A percentile compares a stretch with the other conserved stretches of the same genome.
Conservation (phyloP, 805 yeast species). For the Candida cerambycidarum region DNA sequence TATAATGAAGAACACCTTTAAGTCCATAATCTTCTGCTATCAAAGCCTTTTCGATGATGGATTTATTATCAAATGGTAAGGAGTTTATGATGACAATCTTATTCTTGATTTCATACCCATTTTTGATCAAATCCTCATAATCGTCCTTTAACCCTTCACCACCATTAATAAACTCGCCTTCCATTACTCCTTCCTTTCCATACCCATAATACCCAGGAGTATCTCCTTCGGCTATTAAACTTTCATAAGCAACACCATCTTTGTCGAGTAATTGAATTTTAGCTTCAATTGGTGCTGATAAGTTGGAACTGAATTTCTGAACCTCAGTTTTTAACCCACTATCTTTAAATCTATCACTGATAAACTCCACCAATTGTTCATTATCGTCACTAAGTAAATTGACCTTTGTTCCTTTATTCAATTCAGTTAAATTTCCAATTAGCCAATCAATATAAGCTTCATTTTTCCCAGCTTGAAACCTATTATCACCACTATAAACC, state of each 20-base stretch:
- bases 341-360: slow-evolving; percentile 26
- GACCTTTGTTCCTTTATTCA: slow-evolving; percentile 21
- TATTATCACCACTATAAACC: slow-evolving; percentile 27
- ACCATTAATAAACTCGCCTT: slow-evolving; percentile 27
- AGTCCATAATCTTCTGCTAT: slow-evolving; percentile 28
- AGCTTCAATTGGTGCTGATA: slow-evolving; percentile 28
- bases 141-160: slow-evolving; percentile 33
- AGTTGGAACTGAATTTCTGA: slow-evolving; percentile 14
- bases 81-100: slow-evolving; percentile 31
- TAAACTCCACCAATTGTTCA: slow-evolving; percentile 22
- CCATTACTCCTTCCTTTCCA: slow-evolving; percentile 27
- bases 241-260: slow-evolving; percentile 24
- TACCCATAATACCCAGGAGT: slow-evolving; percentile 31
- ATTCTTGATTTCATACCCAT: slow-evolving; percentile 20
- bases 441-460: slow-evolving; percentile 29
- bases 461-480: slow-evolving; percentile 16
- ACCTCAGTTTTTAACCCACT: slow-evolving; percentile 26
- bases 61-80: slow-evolving; percentile 8
- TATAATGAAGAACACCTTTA: slow-evolving; percentile 24
- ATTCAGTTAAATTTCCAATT: slow-evolving; percentile 26
- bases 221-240: slow-evolving; percentile 17
- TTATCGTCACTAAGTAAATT: slow-evolving; percentile 29
- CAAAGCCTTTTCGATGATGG: slow-evolving; percentile 23
- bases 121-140: slow-evolving; percentile 20
- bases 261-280: slow-evolving; percentile 24